Percentiles rank a stretch among this genome's conserved stretches.
These are phyloP conservation scores for Aspergillus ruber DNA, from an alignment of 2,329 filamentous ascomycete genomes.

Conservation along the genomic window DNA sequence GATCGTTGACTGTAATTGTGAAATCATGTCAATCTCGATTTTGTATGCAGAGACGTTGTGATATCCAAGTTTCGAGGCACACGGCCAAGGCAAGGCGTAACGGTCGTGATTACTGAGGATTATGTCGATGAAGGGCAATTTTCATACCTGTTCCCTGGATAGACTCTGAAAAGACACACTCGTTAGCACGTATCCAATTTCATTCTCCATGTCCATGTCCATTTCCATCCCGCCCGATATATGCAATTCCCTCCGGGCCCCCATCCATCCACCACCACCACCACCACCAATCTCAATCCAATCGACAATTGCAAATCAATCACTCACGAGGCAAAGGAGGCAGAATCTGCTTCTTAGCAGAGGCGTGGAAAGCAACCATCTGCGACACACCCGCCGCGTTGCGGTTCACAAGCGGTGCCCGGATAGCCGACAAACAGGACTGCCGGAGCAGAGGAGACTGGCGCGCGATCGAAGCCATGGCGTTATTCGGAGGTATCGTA, in stretches of 20 bases:
- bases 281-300: neutral
- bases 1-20: constrained; percentile 68
- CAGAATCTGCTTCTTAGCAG: constrained; percentile 66
- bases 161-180: constrained; percentile 49
- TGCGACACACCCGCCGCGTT: constrained; percentile 38
- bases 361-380: constrained; percentile 80
- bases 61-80: neutral
- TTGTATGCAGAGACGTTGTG: no score
- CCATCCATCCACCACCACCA: constrained; percentile 1
- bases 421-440: constrained; percentile 28
- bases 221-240: neutral
- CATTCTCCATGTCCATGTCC: neutral
- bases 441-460: constrained; percentile 32
- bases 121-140: neutral
- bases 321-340: constrained; percentile 77
- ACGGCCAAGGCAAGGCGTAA: neutral
- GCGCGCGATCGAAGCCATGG: constrained; percentile 39
- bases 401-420: constrained; percentile 28
- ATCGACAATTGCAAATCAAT: neutral
- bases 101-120: neutral
- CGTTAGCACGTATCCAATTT: constrained; percentile 37
- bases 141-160: constrained; percentile 67
- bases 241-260: neutral
- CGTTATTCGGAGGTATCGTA: constrained; percentile 8
- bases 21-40: neutral